Base-by-base conservation (phyloP, 139 green algal genomes). In the Chlamydomonas incerta region DNA sequence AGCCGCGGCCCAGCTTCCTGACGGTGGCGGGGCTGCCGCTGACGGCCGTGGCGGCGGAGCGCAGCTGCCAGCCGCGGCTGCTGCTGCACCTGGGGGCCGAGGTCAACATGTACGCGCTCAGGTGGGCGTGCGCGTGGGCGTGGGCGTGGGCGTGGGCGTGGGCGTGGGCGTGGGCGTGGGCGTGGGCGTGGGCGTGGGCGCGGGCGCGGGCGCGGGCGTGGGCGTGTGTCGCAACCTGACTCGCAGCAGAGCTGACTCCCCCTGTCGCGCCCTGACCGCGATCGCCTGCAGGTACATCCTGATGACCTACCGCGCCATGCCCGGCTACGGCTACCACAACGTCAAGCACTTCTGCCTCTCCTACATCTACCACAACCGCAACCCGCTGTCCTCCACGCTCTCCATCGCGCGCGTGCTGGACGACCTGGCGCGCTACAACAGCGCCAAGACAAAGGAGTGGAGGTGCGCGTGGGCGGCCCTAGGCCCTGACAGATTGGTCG, bases 41-140 rank as follows among this genome's bases (percentile, higher is more conserved):
- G 35, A 74, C 69, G 0, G 18, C 69, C 23, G 35, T 74, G 69
- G 69, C 69, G 23, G 69, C 69, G 23, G 9, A 23, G 23, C 35
- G 69, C 69, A 74, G 58, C 69, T 41, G 35, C 3, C 69, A 74
- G 69, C 69, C 69, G 35, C 69, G 69, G 23, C 69, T 74, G 69
- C 23, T 74, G 37, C 35, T 57, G 37, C 31, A 57, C 37, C 69
- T 74, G 69, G 37, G 34, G 37, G 69, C 35, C 18, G 69, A 74
- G 69, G 20, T 74, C 18, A 41, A 74, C 69, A 33, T 17, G 5
- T 28, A 17, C 14, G 67, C 14, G 34, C 20, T 72, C 33, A 47
- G 24, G 67, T 72, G 67, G 6, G 41, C n/a, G n/a, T n/a, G n/a
- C n/a, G n/a, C n/a, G n/a, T n/a, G n/a, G n/a, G n/a, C n/a, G n/a